Conservation (phyloP, 805 yeast species). For the Ogataea pilisensis region DNA sequence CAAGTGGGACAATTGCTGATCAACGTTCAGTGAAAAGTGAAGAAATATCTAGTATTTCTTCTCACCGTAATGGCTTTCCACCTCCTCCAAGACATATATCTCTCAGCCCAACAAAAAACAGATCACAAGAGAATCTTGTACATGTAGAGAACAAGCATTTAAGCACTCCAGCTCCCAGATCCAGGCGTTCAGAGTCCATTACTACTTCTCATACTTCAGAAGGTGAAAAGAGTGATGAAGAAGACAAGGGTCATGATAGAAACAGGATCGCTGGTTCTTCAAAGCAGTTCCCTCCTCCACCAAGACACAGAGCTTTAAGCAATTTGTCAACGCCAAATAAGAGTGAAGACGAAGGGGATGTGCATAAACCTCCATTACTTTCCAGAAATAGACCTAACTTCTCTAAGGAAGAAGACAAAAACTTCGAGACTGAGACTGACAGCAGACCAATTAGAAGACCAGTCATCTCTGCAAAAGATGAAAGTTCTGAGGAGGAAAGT, state of each 20-base stretch:
- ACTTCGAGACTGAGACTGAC: not conserved
- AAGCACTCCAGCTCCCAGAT: no score
- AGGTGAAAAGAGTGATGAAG: conserved; percentile 4
- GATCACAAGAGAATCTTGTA: not conserved
- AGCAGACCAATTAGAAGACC: not conserved
- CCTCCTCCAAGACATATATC: conserved; percentile 20
- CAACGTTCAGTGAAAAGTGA: conserved; percentile 1
- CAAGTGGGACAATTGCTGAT: conserved; percentile 6
- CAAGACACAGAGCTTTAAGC: conserved; percentile 3
- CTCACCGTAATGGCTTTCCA: conserved; percentile 5
- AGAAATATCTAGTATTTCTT: not conserved
- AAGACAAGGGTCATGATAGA: no score
- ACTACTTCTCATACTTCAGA: not conserved
- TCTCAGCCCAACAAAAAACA: conserved; percentile 4
- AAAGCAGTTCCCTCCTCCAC: conserved; percentile 8
- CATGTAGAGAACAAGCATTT: not conserved
- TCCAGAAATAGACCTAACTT: not conserved
- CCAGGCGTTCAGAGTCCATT: not conserved
- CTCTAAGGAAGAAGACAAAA: not conserved
- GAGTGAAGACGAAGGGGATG: conserved; percentile 1
- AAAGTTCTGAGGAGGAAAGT: conserved; percentile 1
- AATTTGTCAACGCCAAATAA: not conserved
- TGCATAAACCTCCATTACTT: not conserved
- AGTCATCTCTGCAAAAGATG: not conserved
- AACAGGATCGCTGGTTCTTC: not conserved